Base-by-base conservation (phyloP, 805 yeast species). In the Barnettozyma botsteinii region DNA sequence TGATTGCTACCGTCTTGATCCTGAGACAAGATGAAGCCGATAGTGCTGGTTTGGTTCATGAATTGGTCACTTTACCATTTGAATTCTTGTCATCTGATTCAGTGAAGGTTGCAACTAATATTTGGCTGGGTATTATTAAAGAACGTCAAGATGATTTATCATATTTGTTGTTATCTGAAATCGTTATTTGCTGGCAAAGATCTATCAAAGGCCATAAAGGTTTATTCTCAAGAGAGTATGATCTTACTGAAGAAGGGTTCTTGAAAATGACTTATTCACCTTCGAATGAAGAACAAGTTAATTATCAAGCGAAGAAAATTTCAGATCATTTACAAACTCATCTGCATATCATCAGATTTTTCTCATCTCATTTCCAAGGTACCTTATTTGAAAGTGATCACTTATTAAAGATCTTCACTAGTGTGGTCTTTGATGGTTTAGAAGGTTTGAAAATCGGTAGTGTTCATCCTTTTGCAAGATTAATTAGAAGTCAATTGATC, bases 251-350 rank as follows among this genome's bases (percentile, higher is more conserved):
- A 40, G 81, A 91, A 19, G 85, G 81, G 40, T 81, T 69, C 58
- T 64, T 75, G 47, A 71, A 69, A 37, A 93, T 93, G 98, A 93
- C 85, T 47, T 93, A 93, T 52, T 65, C 88, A 1, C 97, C 98
- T 10, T 79, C 94, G 33, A 80, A 83, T 61, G 80, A 77, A 49
- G 66, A 67, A 33, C 69, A 67, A 7, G 70, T 81, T 7, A 73
- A 74, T 39, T 75, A 72, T 44, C 62, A 66, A 25, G 78, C 86
- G 0, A 59, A 62, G 2, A 48, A 57, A 3, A 77, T 80, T 1
- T 67, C 72, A 5, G 64, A 69, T 37, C 58, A 68, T 5, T 62
- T 76, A 41, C 77, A 79, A 39, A 85, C 94, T 0, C 97, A 93
- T 57, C 60, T 75, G 30, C 70, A 73, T 42, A 69, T 93, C 21